Percentiles rank a stretch among this genome's conserved stretches.
Evolutionary conservation across 441 rosid genomes (phyloP).

Genomic region (Jatropha multifida): DNA sequence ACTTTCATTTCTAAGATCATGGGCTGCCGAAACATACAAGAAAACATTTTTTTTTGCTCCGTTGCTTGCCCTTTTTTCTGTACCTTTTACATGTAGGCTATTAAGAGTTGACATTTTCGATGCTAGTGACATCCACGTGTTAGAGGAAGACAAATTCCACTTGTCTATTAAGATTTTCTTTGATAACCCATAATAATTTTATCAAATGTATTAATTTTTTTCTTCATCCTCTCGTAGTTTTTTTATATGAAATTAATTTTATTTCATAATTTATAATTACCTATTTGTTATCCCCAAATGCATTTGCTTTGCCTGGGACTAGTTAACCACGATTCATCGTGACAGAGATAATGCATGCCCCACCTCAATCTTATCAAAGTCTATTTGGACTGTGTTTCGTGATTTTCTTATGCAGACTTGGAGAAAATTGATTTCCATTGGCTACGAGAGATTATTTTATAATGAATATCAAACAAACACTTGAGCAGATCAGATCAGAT

Average conservation of each 20-base stretch:
- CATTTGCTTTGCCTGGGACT: background rate
- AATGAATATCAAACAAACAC: background rate
- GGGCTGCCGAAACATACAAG: background rate
- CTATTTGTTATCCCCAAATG: too few species aligned
- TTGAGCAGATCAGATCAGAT: too few species aligned
- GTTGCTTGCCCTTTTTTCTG: too few species aligned
- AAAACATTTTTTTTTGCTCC: background rate
- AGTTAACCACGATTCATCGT: background rate
- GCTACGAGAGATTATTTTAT: background rate
- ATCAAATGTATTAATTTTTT: too few species aligned
- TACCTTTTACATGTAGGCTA: background rate
- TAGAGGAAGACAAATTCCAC: background rate
- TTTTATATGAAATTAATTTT: too few species aligned
- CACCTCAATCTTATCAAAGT: background rate
- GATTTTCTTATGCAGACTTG: background rate
- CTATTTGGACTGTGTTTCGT: background rate
- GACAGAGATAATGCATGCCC: background rate
- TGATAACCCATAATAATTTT: too few species aligned
- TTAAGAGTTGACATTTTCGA: constrained; percentile 27
- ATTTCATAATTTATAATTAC: too few species aligned
- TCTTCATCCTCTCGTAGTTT: too few species aligned
- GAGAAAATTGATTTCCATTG: background rate
- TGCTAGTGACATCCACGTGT: constrained; percentile 29
- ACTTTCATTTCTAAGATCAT: background rate
- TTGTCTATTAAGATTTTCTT: constrained; percentile 1